These are phyloP conservation scores for Myxozyma geophila DNA, from an alignment of 805 yeast genomes.

Conservation along the genomic window DNA sequence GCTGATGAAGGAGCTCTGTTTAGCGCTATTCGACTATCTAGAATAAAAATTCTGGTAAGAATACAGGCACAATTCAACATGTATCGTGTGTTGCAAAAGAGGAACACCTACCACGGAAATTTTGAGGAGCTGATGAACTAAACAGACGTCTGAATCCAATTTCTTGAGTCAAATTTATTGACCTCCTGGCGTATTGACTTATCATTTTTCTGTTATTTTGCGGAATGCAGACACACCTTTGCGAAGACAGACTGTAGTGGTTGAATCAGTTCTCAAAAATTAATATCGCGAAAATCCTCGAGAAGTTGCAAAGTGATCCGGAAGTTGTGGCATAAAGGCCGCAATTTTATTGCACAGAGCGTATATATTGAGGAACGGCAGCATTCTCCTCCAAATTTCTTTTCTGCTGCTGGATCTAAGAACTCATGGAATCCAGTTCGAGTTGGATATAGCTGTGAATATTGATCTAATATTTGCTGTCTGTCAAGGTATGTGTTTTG, in stretches of 20 bases:
- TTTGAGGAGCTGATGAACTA: neutral
- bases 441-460: too few relatives aligned
- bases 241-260: neutral
- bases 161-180: neutral
- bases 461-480: too few relatives aligned
- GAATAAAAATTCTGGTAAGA: neutral
- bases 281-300: too few relatives aligned
- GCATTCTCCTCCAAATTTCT: too few relatives aligned
- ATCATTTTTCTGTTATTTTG: neutral
- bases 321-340: too few relatives aligned
- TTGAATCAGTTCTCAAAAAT: too few relatives aligned
- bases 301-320: too few relatives aligned
- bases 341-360: too few relatives aligned
- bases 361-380: too few relatives aligned
- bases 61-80: neutral
- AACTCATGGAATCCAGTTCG: too few relatives aligned
- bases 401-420: too few relatives aligned
- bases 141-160: neutral
- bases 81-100: neutral
- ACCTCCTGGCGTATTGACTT: neutral
- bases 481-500: neutral
- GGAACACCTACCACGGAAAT: neutral
- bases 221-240: neutral
- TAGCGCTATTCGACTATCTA: neutral
- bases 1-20: conserved; percentile 1